Conservation (phyloP, 495 filamentous ascomycete species). For the Trichoderma erinaceum region DNA sequence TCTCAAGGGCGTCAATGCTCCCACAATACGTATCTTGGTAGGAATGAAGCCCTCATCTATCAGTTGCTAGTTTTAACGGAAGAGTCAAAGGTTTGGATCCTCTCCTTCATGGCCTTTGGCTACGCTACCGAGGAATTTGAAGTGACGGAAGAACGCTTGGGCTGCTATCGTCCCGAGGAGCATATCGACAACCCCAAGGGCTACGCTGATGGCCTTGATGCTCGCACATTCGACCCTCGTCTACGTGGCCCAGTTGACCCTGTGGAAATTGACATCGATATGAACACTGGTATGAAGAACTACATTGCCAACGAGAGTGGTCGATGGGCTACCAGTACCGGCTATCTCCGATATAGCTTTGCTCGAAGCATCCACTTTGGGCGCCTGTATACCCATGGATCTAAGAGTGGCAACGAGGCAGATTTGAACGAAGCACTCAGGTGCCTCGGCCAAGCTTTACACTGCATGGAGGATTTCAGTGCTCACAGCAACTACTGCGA, state of each 20-base stretch:
- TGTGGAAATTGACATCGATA: conserved; percentile 76
- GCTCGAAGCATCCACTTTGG: conserved; percentile 83
- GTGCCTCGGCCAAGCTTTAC: conserved; percentile 79
- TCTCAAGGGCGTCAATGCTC: conserved; percentile 79
- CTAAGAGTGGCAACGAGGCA: conserved; percentile 63
- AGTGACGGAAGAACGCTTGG: conserved; percentile 84
- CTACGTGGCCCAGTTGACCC: conserved; percentile 69
- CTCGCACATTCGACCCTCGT: conserved; percentile 74
- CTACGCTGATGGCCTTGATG: conserved; percentile 85
- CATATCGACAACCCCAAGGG: conserved; percentile 90
- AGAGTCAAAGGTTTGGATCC: conserved; percentile 56
- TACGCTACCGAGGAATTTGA: conserved; percentile 98
- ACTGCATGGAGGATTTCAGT: conserved; percentile 92
- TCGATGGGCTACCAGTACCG: conserved; percentile 80
- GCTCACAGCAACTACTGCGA: conserved; percentile 95
- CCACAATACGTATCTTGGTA: conserved; percentile 81
- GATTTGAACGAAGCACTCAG: conserved; percentile 88
- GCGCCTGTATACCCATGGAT: conserved; percentile 72
- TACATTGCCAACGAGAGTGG: conserved; percentile 92
- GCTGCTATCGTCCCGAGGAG: conserved; percentile 90
- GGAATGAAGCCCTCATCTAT: neutral
- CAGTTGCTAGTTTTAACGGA: conserved; percentile 4
- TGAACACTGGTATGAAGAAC: conserved; percentile 91
- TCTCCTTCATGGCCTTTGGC: conserved; percentile 87
- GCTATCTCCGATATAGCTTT: conserved; percentile 82